Conservation (phyloP, 1,139 yeast species). For the Kodamaea fungicola region DNA sequence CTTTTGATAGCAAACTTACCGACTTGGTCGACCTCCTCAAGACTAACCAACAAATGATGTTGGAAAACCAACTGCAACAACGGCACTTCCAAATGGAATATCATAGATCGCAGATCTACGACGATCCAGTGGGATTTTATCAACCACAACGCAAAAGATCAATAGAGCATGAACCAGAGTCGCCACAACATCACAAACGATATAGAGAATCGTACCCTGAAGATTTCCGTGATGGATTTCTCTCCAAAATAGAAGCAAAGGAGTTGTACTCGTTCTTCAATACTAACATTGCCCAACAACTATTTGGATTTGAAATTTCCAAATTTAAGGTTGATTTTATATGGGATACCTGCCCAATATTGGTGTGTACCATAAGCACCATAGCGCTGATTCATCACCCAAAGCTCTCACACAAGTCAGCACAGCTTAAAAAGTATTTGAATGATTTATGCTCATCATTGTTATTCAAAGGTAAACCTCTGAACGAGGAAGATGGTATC, state of each 20-base stretch:
- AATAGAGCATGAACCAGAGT: conserved; percentile 18
- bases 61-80: conserved; percentile 18
- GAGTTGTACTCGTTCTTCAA: conserved; percentile 53
- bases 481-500: conserved; percentile 49
- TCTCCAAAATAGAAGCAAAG: conserved; percentile 44
- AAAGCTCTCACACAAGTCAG: conserved; percentile 31
- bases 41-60: conserved; percentile 27
- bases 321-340: conserved; percentile 46
- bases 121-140: neutral
- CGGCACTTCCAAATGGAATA: neutral
- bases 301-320: conserved; percentile 63
- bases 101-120: neutral
- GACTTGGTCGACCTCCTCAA: conserved; percentile 38
- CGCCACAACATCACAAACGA: neutral
- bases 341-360: conserved; percentile 57
- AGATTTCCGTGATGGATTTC: conserved; percentile 36
- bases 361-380: conserved; percentile 60
- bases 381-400: conserved; percentile 66
- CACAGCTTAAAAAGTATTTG: conserved; percentile 38
- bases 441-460: conserved; percentile 47
- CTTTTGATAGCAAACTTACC: conserved; percentile 46
- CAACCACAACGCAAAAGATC: conserved; percentile 27
- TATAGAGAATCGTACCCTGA: conserved; percentile 11
- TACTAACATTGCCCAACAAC: conserved; percentile 56
- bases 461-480: conserved; percentile 39